phyloP scores from a whole-genome alignment of 208 protist genomes.

The Trypanosoma scelopori region DNA sequence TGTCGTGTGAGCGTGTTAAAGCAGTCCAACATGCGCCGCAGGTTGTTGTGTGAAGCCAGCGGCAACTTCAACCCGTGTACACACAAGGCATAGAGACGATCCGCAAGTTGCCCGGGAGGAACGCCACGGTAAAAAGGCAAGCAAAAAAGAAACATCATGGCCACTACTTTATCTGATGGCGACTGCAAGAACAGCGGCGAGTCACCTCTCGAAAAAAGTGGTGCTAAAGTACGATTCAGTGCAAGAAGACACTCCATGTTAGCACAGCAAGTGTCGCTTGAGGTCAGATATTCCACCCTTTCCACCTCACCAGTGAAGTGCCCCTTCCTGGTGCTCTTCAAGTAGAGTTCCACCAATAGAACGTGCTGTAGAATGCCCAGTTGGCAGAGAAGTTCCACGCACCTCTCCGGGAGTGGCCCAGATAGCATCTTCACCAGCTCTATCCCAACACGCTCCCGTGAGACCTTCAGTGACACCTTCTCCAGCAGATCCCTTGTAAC shows the following conservation, averaged over 20 bases:
- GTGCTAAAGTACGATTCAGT: constrained; percentile 38
- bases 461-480: constrained; percentile 75
- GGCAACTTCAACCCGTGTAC: constrained; percentile 83
- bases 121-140: constrained; percentile 51
- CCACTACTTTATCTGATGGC: constrained; percentile 28
- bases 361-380: constrained; percentile 67
- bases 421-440: constrained; percentile 85
- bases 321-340: constrained; percentile 48
- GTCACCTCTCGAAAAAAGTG: constrained; percentile 30
- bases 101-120: constrained; percentile 31
- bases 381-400: constrained; percentile 53
- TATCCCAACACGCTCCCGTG: constrained; percentile 82
- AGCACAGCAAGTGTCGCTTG: not conserved
- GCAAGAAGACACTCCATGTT: constrained; percentile 28
- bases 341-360: constrained; percentile 60
- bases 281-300: constrained; percentile 32
- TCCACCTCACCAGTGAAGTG: constrained; percentile 42
- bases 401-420: constrained; percentile 48
- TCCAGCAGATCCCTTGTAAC: constrained; percentile 58
- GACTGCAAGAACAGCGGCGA: constrained; percentile 18
- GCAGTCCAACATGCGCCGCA: constrained; percentile 65
- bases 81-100: constrained; percentile 60
- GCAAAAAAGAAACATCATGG: constrained; percentile 42
- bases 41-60: constrained; percentile 39
- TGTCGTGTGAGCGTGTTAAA: constrained; percentile 49